phyloP scores from a whole-genome alignment of 345 rosid species.

The Linum lewisii region DNA sequence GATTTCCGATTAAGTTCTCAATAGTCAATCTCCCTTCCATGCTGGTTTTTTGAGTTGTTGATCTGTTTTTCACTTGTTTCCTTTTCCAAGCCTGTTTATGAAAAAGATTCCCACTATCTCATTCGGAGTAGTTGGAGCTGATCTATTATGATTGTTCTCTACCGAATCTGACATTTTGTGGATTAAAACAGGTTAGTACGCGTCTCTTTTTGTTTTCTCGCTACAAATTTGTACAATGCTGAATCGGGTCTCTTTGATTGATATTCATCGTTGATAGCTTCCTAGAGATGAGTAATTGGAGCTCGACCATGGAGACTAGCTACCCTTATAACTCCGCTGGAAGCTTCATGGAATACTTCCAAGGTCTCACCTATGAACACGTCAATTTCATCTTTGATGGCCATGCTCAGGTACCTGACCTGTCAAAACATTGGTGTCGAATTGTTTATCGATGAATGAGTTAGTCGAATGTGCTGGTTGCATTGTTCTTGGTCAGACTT shows the following conservation, averaged over 20 bases:
- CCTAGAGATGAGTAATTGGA: slow-evolving; percentile 56
- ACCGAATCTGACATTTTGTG: background rate
- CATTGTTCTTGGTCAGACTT: background rate
- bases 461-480: background rate
- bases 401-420: slow-evolving; percentile 50
- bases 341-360: slow-evolving; percentile 72
- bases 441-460: background rate
- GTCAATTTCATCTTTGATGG: slow-evolving; percentile 75
- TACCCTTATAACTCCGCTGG: slow-evolving; percentile 70
- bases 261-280: too few species aligned
- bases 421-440: background rate
- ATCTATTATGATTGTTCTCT: background rate
- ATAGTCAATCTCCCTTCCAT: too few species aligned
- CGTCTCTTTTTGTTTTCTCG: background rate
- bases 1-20: background rate
- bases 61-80: background rate
- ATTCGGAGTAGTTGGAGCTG: background rate
- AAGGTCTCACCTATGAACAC: slow-evolving; percentile 74
- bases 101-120: background rate
- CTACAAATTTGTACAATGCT: background rate
- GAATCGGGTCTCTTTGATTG: background rate
- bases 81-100: slow-evolving; percentile 2
- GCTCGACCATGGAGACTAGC: slow-evolving; percentile 32
- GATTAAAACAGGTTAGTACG: slow-evolving; percentile 6
- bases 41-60: background rate